Base-by-base conservation (phyloP, 768 basidiomycete genomes). In the Suillus discolor region DNA sequence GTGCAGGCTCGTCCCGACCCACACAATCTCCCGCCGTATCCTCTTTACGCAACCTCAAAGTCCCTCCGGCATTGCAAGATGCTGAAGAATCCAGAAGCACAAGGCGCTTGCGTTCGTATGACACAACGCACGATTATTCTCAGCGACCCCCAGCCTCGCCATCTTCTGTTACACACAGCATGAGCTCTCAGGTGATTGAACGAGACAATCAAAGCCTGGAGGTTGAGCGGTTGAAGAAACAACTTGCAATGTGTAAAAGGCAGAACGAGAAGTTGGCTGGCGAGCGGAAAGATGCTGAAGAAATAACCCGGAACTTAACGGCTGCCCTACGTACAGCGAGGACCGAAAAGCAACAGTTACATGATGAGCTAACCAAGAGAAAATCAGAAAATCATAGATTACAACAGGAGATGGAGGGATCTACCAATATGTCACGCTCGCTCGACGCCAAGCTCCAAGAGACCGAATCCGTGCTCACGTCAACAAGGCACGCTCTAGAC, bases 141-240 rank as follows among this genome's bases (percentile, higher is more conserved):
- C 54, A 36, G 6, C 54, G 12, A 16, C 6, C 18, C 18, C 18
- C 3, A 42, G 25, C 25, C 28, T 39, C 25, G 6, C 16, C 25
- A 20, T 25, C 25, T 41, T 18, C 23, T 31, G 25, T 38, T 42
- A 12, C 39, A 41, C 59, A 28, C 18, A 60, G 41, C 59, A 42
- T 28, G 41, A 60, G 59, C 28, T 60, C 59, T 7, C 41, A 28
- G 6, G 16, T 9, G 39, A 3, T 18, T 60, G 59, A 28, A 20
- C 59, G 59, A 60, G 41, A 25, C 59, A 42, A 60, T 28, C 59
- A 60, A 42, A 42, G 18, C 18, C 25, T 28, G 6, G 59, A 60
- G 11, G 11, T 60, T 1, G 41, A 60, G 41, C 59, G 28, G 18
- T 9, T 60, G 39, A 42, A 16, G 41, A 42, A 20, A 42, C 18